A percentile compares a stretch with the other conserved stretches of the same genome.
Evolutionary conservation across 2,329 filamentous ascomycete genomes (phyloP).

Genomic region (Coniochaeta pulveracea): DNA sequence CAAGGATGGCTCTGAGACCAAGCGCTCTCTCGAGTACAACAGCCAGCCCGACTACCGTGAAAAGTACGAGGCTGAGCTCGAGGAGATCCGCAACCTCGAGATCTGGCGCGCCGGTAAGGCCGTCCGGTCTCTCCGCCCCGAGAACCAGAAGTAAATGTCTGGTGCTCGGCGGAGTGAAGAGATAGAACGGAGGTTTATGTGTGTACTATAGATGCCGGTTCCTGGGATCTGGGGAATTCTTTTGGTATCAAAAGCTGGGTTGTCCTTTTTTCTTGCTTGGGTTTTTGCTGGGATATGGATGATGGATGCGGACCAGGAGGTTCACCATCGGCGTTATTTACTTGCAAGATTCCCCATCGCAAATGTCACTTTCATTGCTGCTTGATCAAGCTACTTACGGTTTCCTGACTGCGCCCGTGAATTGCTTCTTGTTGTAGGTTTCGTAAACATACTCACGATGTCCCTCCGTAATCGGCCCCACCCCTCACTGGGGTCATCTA

Average conservation of each 20-base stretch:
- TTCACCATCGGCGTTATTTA: constrained; percentile 4
- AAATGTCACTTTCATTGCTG: constrained; percentile 2
- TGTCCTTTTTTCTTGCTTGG: not conserved
- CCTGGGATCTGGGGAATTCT: constrained; percentile 2
- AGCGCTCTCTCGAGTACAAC: constrained; percentile 97
- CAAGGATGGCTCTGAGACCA: constrained; percentile 82
- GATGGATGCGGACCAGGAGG: not conserved
- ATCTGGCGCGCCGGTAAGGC: constrained; percentile 99
- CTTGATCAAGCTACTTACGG: no score
- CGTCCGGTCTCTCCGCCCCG: constrained; percentile 78
- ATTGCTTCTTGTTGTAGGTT: no score
- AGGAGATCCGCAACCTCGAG: constrained; percentile 95
- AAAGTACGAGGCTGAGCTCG: constrained; percentile 96
- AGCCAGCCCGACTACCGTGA: constrained; percentile 89
- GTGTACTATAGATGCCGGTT: not conserved
- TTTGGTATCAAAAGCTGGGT: constrained; percentile 3
- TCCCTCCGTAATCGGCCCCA: no score
- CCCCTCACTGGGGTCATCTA: no score
- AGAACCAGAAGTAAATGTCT: constrained; percentile 64
- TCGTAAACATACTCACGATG: no score
- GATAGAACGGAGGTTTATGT: not conserved
- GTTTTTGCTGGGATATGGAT: no score
- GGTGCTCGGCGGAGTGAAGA: not conserved
- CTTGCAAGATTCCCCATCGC: constrained; percentile 4
- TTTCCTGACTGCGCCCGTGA: no score